These are phyloP conservation scores for Termitomyces sp. DNA, from an alignment of 768 basidiomycete species.

Conservation along the genomic window DNA sequence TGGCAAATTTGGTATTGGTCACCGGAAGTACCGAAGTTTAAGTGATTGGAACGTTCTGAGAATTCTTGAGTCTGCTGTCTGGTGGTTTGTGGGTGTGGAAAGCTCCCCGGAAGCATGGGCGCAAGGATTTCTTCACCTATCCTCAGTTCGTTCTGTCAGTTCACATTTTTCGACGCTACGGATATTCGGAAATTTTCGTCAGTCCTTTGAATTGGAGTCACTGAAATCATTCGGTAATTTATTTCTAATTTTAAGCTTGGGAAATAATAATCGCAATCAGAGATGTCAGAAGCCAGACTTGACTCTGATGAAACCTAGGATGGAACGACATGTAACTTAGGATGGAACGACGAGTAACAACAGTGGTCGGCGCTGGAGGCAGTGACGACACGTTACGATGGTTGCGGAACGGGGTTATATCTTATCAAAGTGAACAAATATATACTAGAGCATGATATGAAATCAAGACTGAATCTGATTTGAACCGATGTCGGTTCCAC, in stretches of 20 bases:
- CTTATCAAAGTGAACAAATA: neutral
- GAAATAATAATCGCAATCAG: neutral
- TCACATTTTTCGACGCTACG: too few relatives aligned
- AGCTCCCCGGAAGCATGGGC: neutral
- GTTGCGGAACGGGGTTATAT: neutral
- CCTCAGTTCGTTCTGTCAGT: too few relatives aligned
- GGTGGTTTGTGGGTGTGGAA: neutral
- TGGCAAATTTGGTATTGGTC: neutral
- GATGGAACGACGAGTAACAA: neutral
- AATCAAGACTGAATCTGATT: neutral
- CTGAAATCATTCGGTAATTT: too few relatives aligned
- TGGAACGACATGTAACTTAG: neutral
- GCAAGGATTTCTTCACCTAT: too few relatives aligned
- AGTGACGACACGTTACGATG: neutral
- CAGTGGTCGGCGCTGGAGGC: neutral
- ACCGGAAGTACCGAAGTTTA: neutral
- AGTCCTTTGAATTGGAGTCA: too few relatives aligned
- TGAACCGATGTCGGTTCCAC: conserved; percentile 20
- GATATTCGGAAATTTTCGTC: too few relatives aligned
- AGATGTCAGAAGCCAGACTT: neutral
- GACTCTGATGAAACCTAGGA: neutral
- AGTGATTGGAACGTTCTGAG: neutral
- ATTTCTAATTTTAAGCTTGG: neutral
- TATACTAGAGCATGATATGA: neutral
- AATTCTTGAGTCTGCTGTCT: neutral